A percentile compares a stretch with the other conserved stretches of the same genome.
Conservation (phyloP, 768 basidiomycete genomes). For the Fistulinella prunicolor region DNA sequence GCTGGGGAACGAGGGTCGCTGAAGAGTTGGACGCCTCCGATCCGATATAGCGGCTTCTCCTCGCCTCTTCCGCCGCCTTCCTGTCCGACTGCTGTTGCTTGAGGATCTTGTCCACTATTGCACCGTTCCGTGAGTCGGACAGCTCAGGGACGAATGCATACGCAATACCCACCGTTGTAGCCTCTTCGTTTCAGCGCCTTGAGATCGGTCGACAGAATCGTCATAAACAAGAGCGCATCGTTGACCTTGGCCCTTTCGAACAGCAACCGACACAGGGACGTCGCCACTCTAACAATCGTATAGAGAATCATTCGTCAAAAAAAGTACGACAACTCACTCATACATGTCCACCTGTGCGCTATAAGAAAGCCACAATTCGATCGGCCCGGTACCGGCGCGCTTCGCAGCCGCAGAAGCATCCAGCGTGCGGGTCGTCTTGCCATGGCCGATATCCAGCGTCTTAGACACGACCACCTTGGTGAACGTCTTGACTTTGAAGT, state of each 20-base stretch:
- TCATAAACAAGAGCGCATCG: constrained; percentile 88
- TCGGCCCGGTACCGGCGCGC: constrained; percentile 50
- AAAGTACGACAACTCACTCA: constrained; percentile 59
- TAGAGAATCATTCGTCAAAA: neutral
- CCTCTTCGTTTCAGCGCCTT: constrained; percentile 77
- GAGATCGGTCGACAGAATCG: constrained; percentile 89
- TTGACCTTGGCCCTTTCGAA: constrained; percentile 79
- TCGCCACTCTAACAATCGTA: constrained; percentile 61
- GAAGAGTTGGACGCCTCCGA: constrained; percentile 9
- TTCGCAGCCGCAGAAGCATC: constrained; percentile 75
- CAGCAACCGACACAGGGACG: constrained; percentile 73
- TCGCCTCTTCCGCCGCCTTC: constrained; percentile 49
- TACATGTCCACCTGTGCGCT: constrained; percentile 83
- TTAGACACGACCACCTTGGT: constrained; percentile 63
- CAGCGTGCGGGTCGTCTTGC: constrained; percentile 49
- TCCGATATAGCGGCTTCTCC: constrained; percentile 22
- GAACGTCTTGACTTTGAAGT: constrained; percentile 71
- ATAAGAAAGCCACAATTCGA: constrained; percentile 76
- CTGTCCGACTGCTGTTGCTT: constrained; percentile 75
- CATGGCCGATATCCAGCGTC: constrained; percentile 51
- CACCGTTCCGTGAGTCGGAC: constrained; percentile 4
- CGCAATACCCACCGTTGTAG: constrained; percentile 62
- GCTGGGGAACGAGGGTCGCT: constrained; percentile 9
- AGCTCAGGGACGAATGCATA: constrained; percentile 1
- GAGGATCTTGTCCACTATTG: constrained; percentile 83